Conservation (phyloP, 805 yeast genomes). For the Candida succiphila region DNA sequence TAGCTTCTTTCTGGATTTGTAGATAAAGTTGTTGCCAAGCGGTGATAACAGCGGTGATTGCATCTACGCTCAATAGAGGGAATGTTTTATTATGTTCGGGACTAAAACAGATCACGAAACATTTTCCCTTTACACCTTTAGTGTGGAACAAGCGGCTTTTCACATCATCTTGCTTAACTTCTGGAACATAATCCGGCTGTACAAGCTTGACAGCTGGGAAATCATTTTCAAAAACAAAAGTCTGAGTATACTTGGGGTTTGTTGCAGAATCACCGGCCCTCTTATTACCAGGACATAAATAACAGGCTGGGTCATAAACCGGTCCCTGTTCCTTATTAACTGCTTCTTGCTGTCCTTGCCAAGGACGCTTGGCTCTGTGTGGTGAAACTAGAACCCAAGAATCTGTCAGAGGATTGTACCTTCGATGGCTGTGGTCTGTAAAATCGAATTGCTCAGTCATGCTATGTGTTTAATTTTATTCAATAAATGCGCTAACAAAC, state of each 20-base stretch:
- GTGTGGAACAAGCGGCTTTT: conserved; percentile 39
- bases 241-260: conserved; percentile 47
- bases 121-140: conserved; percentile 54
- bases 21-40: conserved; percentile 51
- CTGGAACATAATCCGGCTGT: conserved; percentile 33
- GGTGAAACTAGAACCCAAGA: conserved; percentile 68
- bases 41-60: conserved; percentile 37
- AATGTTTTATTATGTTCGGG: conserved; percentile 61
- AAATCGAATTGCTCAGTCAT: conserved; percentile 28
- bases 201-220: conserved; percentile 57
- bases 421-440: conserved; percentile 53
- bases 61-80: conserved; percentile 44
- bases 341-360: conserved; percentile 68
- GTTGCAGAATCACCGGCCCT: conserved; percentile 46
- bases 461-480: neutral
- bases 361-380: conserved; percentile 68
- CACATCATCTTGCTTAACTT: conserved; percentile 13
- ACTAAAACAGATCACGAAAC: conserved; percentile 63
- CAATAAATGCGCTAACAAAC: neutral
- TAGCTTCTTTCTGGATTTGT: conserved; percentile 28
- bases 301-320: conserved; percentile 54
- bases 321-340: conserved; percentile 33
- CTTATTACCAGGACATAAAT: conserved; percentile 61
- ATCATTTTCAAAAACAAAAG: conserved; percentile 59
- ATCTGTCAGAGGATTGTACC: conserved; percentile 61